Evolutionary conservation across 1,139 yeast genomes (phyloP).

Genomic region (Pneumocystis carinii): DNA sequence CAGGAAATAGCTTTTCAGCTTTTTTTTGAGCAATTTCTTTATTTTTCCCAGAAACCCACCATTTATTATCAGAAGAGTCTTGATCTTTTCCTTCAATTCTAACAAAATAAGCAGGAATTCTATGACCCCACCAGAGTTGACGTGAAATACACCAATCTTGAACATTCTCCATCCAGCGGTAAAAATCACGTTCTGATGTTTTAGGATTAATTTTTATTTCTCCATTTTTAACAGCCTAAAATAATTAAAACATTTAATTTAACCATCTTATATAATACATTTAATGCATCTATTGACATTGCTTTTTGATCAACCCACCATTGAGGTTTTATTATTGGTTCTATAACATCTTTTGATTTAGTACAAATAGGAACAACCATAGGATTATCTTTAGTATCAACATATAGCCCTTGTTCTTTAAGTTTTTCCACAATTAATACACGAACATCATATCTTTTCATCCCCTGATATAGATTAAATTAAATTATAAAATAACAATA

Average conservation of each 20-base stretch:
- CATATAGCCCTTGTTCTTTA: constrained; percentile 55
- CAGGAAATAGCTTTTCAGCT: constrained; percentile 62
- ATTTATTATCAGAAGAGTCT: constrained; percentile 38
- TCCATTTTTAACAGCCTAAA: constrained; percentile 60
- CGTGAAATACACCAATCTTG: constrained; percentile 99
- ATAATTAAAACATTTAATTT: neutral
- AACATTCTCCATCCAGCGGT: constrained; percentile 89
- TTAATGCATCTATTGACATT: constrained; percentile 66
- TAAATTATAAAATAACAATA: neutral
- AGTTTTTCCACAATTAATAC: constrained; percentile 65
- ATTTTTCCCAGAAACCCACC: constrained; percentile 84
- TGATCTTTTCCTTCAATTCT: constrained; percentile 44
- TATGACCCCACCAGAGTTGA: constrained; percentile 99
- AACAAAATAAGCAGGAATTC: constrained; percentile 92
- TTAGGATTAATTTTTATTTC: constrained; percentile 71
- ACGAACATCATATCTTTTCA: constrained; percentile 92
- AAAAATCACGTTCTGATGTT: constrained; percentile 81
- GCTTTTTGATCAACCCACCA: constrained; percentile 96
- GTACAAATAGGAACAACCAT: constrained; percentile 90
- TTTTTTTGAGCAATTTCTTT: constrained; percentile 70
- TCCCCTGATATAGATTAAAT: constrained; percentile 39
- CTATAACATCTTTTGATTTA: constrained; percentile 92
- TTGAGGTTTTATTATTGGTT: constrained; percentile 93
- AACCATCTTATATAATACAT: constrained; percentile 27
- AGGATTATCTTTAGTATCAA: constrained; percentile 83